These are phyloP conservation scores for Pseudogymnoascus sp. DNA, from an alignment of 2,329 filamentous ascomycete species.

Conservation along the genomic window DNA sequence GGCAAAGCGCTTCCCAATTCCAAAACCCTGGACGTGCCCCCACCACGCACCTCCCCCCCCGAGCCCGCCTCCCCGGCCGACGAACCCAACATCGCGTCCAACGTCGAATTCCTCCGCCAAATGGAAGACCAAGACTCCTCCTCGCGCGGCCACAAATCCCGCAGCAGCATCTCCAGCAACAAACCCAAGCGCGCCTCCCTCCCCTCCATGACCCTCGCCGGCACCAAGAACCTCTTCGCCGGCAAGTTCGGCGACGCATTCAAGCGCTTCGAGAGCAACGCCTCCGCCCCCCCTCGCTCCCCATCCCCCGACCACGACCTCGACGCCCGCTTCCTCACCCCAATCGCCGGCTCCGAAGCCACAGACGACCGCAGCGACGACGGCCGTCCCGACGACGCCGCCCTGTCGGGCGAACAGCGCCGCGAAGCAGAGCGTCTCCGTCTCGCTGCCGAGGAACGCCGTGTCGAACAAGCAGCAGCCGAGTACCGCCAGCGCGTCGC, in stretches of 20 bases:
- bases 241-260: conserved; percentile 92
- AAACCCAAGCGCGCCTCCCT: conserved; percentile 68
- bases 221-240: conserved; percentile 75
- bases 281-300: conserved; percentile 35
- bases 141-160: conserved; percentile 40
- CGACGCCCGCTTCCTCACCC: conserved; percentile 46
- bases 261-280: conserved; percentile 70
- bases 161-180: conserved; percentile 46
- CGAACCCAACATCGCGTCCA: conserved; percentile 65
- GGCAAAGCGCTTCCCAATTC: conserved; percentile 29
- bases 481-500: conserved; percentile 77
- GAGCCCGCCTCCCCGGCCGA: conserved; percentile 27
- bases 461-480: conserved; percentile 81
- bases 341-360: conserved; percentile 70
- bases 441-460: conserved; percentile 79
- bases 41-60: conserved; percentile 34
- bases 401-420: conserved; percentile 75
- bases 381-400: conserved; percentile 54
- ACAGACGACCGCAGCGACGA: conserved; percentile 64
- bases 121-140: conserved; percentile 61
- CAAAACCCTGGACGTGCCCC: conserved; percentile 19
- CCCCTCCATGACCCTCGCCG: conserved; percentile 59
- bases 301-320: conserved; percentile 40
- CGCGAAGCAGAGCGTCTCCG: conserved; percentile 80
- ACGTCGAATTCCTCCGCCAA: conserved; percentile 74